Base-by-base conservation (phyloP, 768 basidiomycete genomes). In the Epithele typhae region DNA sequence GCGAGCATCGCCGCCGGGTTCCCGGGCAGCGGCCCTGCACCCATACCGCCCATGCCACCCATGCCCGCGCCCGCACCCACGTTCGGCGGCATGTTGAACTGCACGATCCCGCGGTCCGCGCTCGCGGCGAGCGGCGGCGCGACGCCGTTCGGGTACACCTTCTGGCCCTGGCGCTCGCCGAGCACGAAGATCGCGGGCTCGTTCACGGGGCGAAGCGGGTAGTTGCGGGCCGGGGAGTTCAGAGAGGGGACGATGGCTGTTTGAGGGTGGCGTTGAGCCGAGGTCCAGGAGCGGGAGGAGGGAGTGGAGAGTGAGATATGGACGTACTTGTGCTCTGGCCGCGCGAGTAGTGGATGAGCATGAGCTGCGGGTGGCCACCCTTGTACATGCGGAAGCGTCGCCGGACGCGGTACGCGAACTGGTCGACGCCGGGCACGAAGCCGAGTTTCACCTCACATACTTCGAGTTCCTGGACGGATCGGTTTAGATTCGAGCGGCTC, bases 301-400 rank as follows among this genome's bases (percentile, higher is more conserved):
- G 36, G 24, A 14, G 33, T 19, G 30, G 23, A 1, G 27, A 45
- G 35, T 25, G 40, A n/a, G 34, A 49, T 46, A 39, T 38, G 35
- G 43, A 56, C 86, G 64, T 62, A 89, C 87, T 75, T 37, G 74
- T 70, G 8, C 71, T 52, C 10, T 75, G 80, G 4, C 83, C 84
- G 55, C 85, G 78, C 24, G 78, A 72, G 59, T 91, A 92, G 58
- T 92, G 87, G 0, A 89, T 76, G 5, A 92, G 77, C 15, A 82
- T 72, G n/a, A 91, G 74, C 44, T 80, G 77, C 0, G 81, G 76
- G 56, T 87, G 79, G 0, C 87, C 86, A 23, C 86, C 87, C 60
- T 86, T 88, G 35, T 67, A 50, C 30, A 92, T 71, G 30, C 89
- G 81, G 61, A 77, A 92, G 5, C 86, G 79, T 40, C 87, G 70